Conservation (phyloP, 148 eudicot species). For the Selenicereus undatus region DNA sequence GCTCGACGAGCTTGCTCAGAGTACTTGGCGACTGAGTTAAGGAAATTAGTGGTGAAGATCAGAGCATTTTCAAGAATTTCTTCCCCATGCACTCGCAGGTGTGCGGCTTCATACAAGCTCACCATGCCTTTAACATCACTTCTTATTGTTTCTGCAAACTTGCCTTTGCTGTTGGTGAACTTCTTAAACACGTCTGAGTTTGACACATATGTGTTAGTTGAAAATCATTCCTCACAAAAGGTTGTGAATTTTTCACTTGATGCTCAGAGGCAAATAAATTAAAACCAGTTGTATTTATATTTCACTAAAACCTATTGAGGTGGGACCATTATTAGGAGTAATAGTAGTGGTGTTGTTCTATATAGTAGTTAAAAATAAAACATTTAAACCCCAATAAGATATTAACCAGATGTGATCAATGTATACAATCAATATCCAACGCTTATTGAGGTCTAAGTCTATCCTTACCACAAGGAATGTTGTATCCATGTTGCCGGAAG, state of each 20-base stretch:
- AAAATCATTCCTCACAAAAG: too few species aligned
- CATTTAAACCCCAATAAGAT: too few species aligned
- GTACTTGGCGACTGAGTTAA: not conserved
- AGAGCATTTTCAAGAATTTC: not conserved
- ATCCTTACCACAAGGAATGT: not conserved
- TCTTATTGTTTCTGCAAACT: not conserved
- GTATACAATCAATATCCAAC: too few species aligned
- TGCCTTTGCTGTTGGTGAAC: not conserved
- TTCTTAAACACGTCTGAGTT: not conserved
- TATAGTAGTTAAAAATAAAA: too few species aligned
- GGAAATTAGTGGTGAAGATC: not conserved
- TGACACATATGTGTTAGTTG: not conserved
- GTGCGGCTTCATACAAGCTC: not conserved
- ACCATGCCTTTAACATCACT: not conserved
- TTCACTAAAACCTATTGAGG: too few species aligned
- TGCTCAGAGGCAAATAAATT: too few species aligned
- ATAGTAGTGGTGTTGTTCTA: too few species aligned
- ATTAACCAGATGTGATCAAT: too few species aligned
- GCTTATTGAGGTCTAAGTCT: not conserved
- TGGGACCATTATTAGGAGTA: too few species aligned
- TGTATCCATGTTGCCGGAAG: not conserved
- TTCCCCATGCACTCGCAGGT: not conserved
- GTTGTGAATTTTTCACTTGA: too few species aligned
- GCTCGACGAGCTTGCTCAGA: not conserved
- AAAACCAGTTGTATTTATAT: too few species aligned